Base-by-base conservation (phyloP, 805 yeast species). In the Kluyveromyces lactis region DNA sequence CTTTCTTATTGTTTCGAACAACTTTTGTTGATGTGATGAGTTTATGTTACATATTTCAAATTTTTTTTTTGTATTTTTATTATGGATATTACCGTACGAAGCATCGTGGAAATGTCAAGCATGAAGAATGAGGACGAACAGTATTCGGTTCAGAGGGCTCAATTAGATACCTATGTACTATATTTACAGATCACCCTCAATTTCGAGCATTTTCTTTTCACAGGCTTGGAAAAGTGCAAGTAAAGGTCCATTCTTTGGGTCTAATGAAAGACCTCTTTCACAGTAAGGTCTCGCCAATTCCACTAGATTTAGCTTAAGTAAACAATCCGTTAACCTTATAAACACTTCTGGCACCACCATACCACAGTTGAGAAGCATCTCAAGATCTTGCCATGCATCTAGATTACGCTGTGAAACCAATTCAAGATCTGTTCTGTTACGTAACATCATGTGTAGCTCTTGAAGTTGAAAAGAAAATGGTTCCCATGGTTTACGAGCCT, bases 191-290 rank as follows among this genome's bases (percentile, higher is more conserved):
- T 53, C 63, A 31, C 64, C 64, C 31, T 58, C 56, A 37, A 50
- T 55, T 19, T 53, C 58, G 3, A 52, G 55, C 19, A 55, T 36
- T 33, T 46, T 49, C 44, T 56, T 56, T 17, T 47, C 44, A 31
- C 55, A 49, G 38, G 54, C 60, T 24, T 47, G 23, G 40, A 44
- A 41, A 30, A 58, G 42, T 4, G 56, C 56, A 32, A 49, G 53
- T 35, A 59, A 43, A 38, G 58, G 58, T n/a, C 44, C 46, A 18
- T 81, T 76, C 30, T 64, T 66, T 30, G 77, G 75, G 42, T 66
- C 73, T 49, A 81, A 73, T n/a, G 80, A 66, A 42, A 83, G 65
- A 0, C 89, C 94, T 55, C 89, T 71, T 60, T 81, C 89, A 51
- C 80, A 72, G 50, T 76, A 82, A 2, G 74, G 73, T 44, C 77